Conservation (phyloP, 2,329 filamentous ascomycete species). For the Torrubiella hemipterigena region DNA sequence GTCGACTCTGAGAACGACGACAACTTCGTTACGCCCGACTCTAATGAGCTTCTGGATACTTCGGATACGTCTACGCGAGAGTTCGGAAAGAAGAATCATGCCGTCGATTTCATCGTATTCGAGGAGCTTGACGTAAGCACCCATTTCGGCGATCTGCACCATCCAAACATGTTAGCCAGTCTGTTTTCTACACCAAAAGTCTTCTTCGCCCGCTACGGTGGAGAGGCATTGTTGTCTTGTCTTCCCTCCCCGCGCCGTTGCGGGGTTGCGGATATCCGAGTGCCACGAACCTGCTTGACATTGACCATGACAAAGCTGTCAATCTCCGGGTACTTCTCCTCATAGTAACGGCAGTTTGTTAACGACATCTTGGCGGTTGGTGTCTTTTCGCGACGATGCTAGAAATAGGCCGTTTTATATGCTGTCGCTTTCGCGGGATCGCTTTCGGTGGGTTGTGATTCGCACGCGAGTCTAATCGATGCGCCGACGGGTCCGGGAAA, state of each 20-base stretch:
- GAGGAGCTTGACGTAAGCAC: slow-evolving; percentile 97
- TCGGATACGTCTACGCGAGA: slow-evolving; percentile 95
- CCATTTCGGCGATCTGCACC: slow-evolving; percentile 94
- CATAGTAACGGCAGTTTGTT: slow-evolving; percentile 94
- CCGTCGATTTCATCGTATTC: slow-evolving; percentile 99
- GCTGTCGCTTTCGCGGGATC: too few relatives aligned
- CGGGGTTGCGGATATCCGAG: slow-evolving; percentile 1
- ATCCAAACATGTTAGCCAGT: neutral
- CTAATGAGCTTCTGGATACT: slow-evolving; percentile 98
- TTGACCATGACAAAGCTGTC: slow-evolving; percentile 99
- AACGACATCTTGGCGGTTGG: slow-evolving; percentile 68
- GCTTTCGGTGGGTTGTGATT: too few relatives aligned
- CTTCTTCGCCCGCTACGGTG: neutral
- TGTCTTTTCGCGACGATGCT: slow-evolving; percentile 3
- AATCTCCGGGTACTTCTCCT: slow-evolving; percentile 90
- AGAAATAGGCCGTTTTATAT: too few relatives aligned
- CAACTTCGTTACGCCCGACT: slow-evolving; percentile 95
- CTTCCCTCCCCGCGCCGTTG: neutral
- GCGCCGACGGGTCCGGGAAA: too few relatives aligned
- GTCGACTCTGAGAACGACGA: slow-evolving; percentile 95
- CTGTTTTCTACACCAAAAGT: neutral
- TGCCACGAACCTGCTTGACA: slow-evolving; percentile 72
- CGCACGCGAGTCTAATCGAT: too few relatives aligned
- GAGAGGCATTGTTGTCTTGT: neutral
- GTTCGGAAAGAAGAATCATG: slow-evolving; percentile 97